Base-by-base conservation (phyloP, 441 rosid species). In the Metrosideros polymorpha region DNA sequence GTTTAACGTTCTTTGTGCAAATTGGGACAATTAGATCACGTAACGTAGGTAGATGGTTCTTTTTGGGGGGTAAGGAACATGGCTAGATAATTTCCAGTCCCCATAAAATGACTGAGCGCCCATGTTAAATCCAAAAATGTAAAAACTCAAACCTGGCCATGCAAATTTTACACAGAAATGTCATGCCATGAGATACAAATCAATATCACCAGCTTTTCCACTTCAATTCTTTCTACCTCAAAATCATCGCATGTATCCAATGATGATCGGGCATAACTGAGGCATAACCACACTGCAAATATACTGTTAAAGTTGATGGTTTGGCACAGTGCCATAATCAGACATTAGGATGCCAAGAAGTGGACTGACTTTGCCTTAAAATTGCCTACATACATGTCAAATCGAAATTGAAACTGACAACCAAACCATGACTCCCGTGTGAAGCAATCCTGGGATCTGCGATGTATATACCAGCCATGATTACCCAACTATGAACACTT, bases 401-500 rank as follows among this genome's bases (percentile, higher is more conserved):
- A 75, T 75, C 49, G 82, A 42, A 66, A 42, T 22, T 75, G 82
- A 39, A 75, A 75, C 17, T 42, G 82, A 25, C 82, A 75, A 24
- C 49, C 29, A 75, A 39, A 75, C 82, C 82, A 25, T 75, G 24
- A 39, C 17, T 75, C 82, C 18, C 24, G 49, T 42, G 82, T 39
- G 29, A 75, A 75, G 49, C 82, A 6, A 71, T 75, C 82, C 82
- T 75, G 82, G 47, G 42, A 75, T 75, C n/a, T 5, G 29, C 82
- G 22, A 49, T 39, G 82, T 75, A 22, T 75, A 75, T 39, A 75
- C 49, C 49, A 24, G 82, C 49, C 79, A 19, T 39, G 79, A 66
- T 47, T 47, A 32, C 84, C 63, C 53, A 56, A 83, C 85, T 90
- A 89, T 90, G 56, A 89, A 91, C 93, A 92, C 43, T 90, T 76